Conservation (phyloP, 495 filamentous ascomycete species). For the Penicillium antarcticum region DNA sequence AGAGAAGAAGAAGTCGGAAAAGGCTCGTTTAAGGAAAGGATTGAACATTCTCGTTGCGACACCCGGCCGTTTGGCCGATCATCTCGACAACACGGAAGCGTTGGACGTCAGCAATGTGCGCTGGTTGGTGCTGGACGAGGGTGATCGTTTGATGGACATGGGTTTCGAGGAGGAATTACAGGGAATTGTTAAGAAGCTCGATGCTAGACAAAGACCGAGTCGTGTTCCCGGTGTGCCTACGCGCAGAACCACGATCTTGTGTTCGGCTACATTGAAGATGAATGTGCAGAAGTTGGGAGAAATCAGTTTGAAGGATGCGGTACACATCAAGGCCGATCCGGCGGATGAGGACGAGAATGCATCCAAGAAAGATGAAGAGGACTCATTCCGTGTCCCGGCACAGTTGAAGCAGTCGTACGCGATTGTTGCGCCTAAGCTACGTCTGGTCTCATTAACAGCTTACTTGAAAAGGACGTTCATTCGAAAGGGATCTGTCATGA, state of each 20-base stretch:
- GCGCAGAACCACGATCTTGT: conserved; percentile 81
- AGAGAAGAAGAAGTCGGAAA: conserved; percentile 96
- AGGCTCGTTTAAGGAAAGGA: conserved; percentile 86
- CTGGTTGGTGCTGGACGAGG: conserved; percentile 94
- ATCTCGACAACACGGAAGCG: conserved; percentile 85
- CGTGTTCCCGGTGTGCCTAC: conserved; percentile 61
- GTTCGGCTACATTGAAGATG: conserved; percentile 96
- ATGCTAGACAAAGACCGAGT: conserved; percentile 42
- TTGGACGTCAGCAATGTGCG: conserved; percentile 84
- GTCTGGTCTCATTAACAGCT: conserved; percentile 80
- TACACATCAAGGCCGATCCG: conserved; percentile 73
- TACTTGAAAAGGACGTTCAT: conserved; percentile 82
- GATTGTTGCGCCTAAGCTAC: conserved; percentile 81
- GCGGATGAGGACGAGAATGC: conserved; percentile 37
- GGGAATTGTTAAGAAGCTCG: conserved; percentile 75
- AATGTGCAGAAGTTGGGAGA: conserved; percentile 88
- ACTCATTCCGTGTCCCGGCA: conserved; percentile 75
- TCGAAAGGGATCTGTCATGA: conserved; percentile 83
- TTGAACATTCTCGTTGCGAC: conserved; percentile 94
- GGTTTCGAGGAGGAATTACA: conserved; percentile 89
- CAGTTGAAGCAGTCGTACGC: conserved; percentile 90
- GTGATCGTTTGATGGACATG: conserved; percentile 93
- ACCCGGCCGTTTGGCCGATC: conserved; percentile 84
- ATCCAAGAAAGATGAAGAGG: conserved; percentile 44
- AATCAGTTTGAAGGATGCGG: conserved; percentile 89